Evolutionary conservation across 768 basidiomycete genomes (phyloP).

Genomic region (Scleroderma bovista): DNA sequence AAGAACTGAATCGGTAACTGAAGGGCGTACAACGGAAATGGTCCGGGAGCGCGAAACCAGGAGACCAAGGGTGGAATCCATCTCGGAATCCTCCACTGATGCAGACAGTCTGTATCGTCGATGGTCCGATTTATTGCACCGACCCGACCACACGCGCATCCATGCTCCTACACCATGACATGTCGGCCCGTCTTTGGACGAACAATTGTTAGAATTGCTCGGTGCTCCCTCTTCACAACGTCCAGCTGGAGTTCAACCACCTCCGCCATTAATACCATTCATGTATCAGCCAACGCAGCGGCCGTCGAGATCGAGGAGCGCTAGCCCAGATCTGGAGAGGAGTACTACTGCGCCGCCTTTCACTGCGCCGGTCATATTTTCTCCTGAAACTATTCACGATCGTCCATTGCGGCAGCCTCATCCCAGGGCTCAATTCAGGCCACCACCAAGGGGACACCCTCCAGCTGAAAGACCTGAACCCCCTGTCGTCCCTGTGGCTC

Average conservation of each 20-base stretch:
- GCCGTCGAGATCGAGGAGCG: slow-evolving; percentile 34
- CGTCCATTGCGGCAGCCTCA: slow-evolving; percentile 7
- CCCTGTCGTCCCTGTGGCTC: slow-evolving; percentile 1
- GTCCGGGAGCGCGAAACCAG: slow-evolving; percentile 11
- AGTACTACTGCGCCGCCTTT: slow-evolving; percentile 25
- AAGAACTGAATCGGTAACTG: slow-evolving; percentile 9
- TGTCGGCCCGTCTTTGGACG: slow-evolving; percentile 49
- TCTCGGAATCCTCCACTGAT: slow-evolving; percentile 25
- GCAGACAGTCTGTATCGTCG: slow-evolving; percentile 22
- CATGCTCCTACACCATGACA: slow-evolving; percentile 39
- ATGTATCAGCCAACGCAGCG: slow-evolving; percentile 45
- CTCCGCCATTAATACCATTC: slow-evolving; percentile 52
- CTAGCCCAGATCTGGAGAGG: slow-evolving; percentile 31
- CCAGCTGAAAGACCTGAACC: background rate
- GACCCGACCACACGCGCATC: slow-evolving; percentile 31
- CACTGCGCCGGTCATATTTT: slow-evolving; percentile 15
- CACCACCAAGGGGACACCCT: slow-evolving; percentile 3
- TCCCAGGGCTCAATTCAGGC: background rate
- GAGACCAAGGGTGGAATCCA: slow-evolving; percentile 14
- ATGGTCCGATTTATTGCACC: slow-evolving; percentile 22
- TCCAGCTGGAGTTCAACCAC: slow-evolving; percentile 36
- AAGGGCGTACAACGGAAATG: slow-evolving; percentile 14
- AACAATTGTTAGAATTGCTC: slow-evolving; percentile 57
- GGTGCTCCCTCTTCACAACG: slow-evolving; percentile 39
- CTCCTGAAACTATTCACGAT: slow-evolving; percentile 13